Evolutionary conservation across 2,329 filamentous ascomycete genomes (phyloP), one percentile per base, ranked within the genome.

Genomic region (Orbilia oligospora): DNA sequence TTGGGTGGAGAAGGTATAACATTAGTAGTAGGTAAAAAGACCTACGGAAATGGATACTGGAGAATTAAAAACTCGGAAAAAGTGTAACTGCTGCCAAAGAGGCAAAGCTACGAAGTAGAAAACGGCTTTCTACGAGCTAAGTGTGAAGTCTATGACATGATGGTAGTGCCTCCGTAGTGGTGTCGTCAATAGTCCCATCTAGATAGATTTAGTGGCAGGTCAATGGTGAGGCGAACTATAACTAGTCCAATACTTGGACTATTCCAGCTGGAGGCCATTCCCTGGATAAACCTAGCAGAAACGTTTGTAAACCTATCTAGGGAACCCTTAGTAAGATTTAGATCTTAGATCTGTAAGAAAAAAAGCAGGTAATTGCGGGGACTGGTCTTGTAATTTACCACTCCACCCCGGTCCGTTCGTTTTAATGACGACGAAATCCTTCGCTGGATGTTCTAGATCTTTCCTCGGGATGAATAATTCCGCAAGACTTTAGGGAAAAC

Each of bases 281-380:
- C 38, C 53, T 49, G 22, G 70, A 51, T 56, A 48, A 68, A 63
- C 53, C 49, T 46, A 20, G 41, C 22, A 66, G 18, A 36, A 55
- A 30, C 1, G 16, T 22, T 46, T 38, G 24, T 5, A 12, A 27
- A n/a, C 12, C 16, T 18, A 58, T 41, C 58, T 24, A 41, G 70
- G 63, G 46, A 67, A 14, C n/a, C n/a, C 46, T 51, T 55, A 16
- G 33, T 51, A 46, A 44, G 55, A 12, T 69, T 33, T n/a, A 20
- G 61, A 49, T 73, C 61, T 73, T 4, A 67, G 70, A 73, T 71
- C 67, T 63, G 46, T 36, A 51, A 41, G 20, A 14, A 20, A 53
- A 44, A 64, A 64, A 71, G 55, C 55, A 64, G 63, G 33, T 36
- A 4, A 38, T 58, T 51, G 6, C 9, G 18, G 18, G 22, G 16